Base-by-base conservation (phyloP, 495 filamentous ascomycete genomes). In the Coniosporium apollinis region DNA sequence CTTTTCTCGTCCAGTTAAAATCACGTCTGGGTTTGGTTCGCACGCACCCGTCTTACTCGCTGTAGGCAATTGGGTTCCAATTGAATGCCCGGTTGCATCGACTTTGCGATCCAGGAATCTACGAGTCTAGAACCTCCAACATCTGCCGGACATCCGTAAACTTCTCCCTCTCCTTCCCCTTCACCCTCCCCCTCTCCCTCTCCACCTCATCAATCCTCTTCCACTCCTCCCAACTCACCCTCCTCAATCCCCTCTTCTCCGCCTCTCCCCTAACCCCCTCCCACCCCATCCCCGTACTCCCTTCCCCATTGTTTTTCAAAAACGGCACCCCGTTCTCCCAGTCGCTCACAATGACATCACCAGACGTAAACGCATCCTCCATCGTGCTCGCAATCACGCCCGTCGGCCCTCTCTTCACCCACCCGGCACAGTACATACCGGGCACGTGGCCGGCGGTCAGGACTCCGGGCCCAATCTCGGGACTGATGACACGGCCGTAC, bases 331-430 rank as follows among this genome's bases (percentile, higher is more conserved):
- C 42, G 1, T 33, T 39, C 6, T 56, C 44, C 72, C 83, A 82
- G 48, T 96, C 89, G 7, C 65, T 52, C 0, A 66, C 67, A 32
- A 97, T 76, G 2, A 74, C 72, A 52, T 93, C 84, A 0, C 74
- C 91, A 1, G 85, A 94, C 13, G 69, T 67, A 48, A 94, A 94
- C 0, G 86, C 91, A 55, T 96, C 91, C 34, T 76, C 74, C 87
- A 97, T 92, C 0, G 89, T 97, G 19, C 75, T 83, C 7, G 89
- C 87, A 53, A 97, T 96, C 3, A 94, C 87, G 4, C 89, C 89
- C 4, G 85, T 92, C 0, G 89, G 91, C 1, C 89, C 89, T 28
- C 82, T 67, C 57, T 96, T 96, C 15, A 93, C 86, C 89, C 89
- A 97, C 3, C 89, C 89, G 15, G 86, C 82, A 44, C 83, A 87